Conservation (phyloP, 257 asterid species). For the Petunia axillaris region DNA sequence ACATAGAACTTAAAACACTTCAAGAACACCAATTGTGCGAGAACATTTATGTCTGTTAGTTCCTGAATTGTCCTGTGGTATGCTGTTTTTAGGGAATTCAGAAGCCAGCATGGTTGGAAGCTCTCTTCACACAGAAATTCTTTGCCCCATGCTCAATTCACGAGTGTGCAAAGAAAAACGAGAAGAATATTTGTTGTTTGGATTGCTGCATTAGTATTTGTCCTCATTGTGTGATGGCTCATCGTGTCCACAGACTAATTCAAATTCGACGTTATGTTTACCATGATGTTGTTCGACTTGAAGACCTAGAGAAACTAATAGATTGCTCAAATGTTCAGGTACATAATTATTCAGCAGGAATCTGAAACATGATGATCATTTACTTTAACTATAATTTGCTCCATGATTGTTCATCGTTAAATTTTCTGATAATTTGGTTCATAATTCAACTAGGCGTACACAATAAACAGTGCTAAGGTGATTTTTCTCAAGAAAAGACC, state of each 20-base stretch:
- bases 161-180: conserved; percentile 82
- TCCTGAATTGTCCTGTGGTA: conserved; percentile 11
- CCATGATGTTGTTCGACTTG: conserved; percentile 88
- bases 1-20: neutral
- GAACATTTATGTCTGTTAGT: neutral
- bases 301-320: conserved; percentile 83
- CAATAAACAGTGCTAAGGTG: conserved; percentile 88
- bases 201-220: conserved; percentile 96
- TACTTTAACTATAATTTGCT: neutral
- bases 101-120: conserved; percentile 91
- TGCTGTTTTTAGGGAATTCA: conserved; percentile 44
- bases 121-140: conserved; percentile 67
- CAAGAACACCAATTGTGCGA: neutral
- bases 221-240: conserved; percentile 88
- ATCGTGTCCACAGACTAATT: conserved; percentile 77
- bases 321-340: conserved; percentile 96
- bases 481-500: conserved; percentile 91
- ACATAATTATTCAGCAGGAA: neutral
- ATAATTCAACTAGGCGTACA: conserved; percentile 63
- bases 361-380: too few species aligned
- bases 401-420: neutral
- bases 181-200: conserved; percentile 85
- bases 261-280: conserved; percentile 96
- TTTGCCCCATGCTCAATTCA: conserved; percentile 78
- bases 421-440: neutral